phyloP scores from a whole-genome alignment of 805 yeast species.

The Sporopachydermia quercuum region DNA sequence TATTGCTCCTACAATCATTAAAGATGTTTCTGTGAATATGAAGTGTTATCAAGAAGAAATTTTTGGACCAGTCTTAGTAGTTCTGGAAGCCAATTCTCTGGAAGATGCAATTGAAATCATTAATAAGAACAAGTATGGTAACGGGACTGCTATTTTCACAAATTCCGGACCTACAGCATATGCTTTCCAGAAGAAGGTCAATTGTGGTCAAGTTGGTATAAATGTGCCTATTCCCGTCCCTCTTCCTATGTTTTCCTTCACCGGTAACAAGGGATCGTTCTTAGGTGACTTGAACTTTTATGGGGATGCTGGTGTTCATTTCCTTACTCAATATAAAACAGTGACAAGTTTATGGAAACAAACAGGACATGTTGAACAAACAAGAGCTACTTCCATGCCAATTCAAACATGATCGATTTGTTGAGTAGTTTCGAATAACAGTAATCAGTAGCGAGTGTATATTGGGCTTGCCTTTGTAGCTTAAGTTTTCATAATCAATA shows the following conservation, averaged over 20 bases:
- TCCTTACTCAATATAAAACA: constrained; percentile 63
- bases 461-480: too few relatives aligned
- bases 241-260: constrained; percentile 67
- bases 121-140: constrained; percentile 51
- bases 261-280: constrained; percentile 64
- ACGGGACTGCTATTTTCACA: constrained; percentile 60
- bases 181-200: constrained; percentile 51
- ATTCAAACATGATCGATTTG: constrained; percentile 30
- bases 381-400: constrained; percentile 55
- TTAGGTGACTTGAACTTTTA: constrained; percentile 69
- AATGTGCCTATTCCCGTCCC: constrained; percentile 76
- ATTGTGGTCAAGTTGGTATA: constrained; percentile 65
- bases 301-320: constrained; percentile 61
- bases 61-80: constrained; percentile 61
- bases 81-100: constrained; percentile 44
- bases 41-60: constrained; percentile 60
- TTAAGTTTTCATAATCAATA: constrained; percentile 7
- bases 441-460: too few relatives aligned
- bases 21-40: constrained; percentile 51
- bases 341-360: constrained; percentile 56
- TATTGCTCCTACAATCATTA: constrained; percentile 55
- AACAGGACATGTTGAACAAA: constrained; percentile 30
- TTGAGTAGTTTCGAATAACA: too few relatives aligned
- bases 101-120: constrained; percentile 55
- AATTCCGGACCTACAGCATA: constrained; percentile 56